A percentile compares a stretch with the other conserved stretches of the same genome.
These are phyloP conservation scores for Leishmania mexicana DNA, from an alignment of 208 protist species.

Conservation along the genomic window DNA sequence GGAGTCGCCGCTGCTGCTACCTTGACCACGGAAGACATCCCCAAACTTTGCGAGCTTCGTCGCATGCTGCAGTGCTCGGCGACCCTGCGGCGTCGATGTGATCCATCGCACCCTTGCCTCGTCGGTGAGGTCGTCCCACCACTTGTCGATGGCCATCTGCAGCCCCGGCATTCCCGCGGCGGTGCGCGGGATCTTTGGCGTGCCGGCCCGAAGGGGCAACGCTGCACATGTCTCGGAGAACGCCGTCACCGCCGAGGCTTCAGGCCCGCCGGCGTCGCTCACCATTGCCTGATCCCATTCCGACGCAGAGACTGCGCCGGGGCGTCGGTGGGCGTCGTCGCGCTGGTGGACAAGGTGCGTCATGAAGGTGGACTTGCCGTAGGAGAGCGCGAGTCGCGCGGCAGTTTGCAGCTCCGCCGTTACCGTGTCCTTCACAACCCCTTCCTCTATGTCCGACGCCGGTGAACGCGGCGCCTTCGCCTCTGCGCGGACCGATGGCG, in stretches of 20 bases:
- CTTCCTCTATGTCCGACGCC: background rate
- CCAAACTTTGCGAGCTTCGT: background rate
- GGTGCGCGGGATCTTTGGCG: background rate
- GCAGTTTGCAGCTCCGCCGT: background rate
- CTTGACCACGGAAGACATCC: background rate
- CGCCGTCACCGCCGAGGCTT: background rate
- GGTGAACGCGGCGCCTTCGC: background rate
- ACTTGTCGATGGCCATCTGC: constrained; percentile 8
- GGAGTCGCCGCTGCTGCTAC: too few relatives aligned
- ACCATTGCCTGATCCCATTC: constrained; percentile 22
- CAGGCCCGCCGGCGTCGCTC: background rate
- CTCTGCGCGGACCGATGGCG: constrained; percentile 3
- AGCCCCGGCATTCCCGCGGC: constrained; percentile 9
- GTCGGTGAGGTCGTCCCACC: constrained; percentile 14
- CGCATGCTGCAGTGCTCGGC: constrained; percentile 19
- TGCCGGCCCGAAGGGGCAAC: background rate
- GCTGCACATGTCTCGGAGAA: background rate
- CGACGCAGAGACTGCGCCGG: constrained; percentile 8
- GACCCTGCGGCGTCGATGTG: constrained; percentile 29
- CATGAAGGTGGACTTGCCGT: constrained; percentile 31
- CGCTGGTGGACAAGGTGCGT: constrained; percentile 41
- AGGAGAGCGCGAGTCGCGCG: constrained; percentile 21
- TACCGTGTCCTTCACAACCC: background rate
- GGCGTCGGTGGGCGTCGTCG: constrained; percentile 6
- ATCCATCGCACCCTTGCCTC: constrained; percentile 26